Evolutionary conservation across 2,329 filamentous ascomycete species (phyloP).

Genomic region (Fusarium lateritium): DNA sequence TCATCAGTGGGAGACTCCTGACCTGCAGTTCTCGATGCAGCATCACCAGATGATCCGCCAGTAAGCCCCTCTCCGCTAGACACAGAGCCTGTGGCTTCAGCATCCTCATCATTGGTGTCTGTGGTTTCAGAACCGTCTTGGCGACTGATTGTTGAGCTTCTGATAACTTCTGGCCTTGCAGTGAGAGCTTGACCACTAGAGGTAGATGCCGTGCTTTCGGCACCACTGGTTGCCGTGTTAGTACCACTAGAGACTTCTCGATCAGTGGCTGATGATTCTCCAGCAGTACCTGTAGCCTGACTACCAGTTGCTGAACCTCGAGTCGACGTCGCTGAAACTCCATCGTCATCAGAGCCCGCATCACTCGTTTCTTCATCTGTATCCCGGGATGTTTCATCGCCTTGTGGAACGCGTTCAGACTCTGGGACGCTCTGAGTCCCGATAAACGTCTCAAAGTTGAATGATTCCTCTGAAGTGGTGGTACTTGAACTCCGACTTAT

Average conservation of each 20-base stretch:
- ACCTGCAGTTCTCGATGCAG: fast-evolving
- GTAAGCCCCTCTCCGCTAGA: background rate
- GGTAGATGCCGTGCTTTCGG: background rate
- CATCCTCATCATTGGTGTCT: fast-evolving
- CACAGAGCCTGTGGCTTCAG: background rate
- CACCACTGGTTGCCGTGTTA: background rate
- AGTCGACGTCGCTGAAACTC: background rate
- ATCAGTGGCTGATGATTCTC: background rate
- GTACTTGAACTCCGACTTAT: no score
- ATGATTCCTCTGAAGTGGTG: background rate
- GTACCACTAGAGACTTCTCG: background rate
- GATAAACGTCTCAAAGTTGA: slow-evolving; percentile 1
- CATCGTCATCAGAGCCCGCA: fast-evolving
- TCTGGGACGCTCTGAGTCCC: slow-evolving; percentile 16
- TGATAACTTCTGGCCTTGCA: slow-evolving; percentile 8
- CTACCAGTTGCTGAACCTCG: background rate
- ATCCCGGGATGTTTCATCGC: background rate
- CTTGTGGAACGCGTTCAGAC: slow-evolving; percentile 7
- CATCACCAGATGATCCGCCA: background rate
- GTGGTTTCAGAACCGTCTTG: background rate
- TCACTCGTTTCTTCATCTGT: background rate
- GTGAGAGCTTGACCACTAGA: background rate
- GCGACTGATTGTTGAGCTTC: background rate
- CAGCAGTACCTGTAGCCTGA: background rate
- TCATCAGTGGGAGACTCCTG: background rate